Evolutionary conservation across 208 protist genomes (phyloP).

Genomic region (Leishmania guyanensis): DNA sequence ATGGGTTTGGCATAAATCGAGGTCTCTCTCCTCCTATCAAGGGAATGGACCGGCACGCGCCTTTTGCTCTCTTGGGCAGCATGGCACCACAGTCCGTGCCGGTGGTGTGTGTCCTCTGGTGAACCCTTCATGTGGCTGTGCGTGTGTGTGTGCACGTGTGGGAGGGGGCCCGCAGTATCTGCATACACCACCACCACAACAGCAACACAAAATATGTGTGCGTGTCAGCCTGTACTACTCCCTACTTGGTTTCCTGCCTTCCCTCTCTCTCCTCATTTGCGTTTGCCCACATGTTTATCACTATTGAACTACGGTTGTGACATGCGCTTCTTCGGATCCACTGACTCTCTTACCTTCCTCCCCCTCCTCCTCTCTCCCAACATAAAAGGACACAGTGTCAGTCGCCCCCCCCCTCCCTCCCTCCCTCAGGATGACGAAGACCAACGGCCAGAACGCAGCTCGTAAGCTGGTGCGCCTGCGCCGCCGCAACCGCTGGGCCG

Average conservation of each 20-base stretch:
- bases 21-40: too few species aligned
- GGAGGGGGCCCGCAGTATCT: neutral
- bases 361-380: neutral
- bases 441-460: slow-evolving; percentile 96
- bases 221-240: neutral
- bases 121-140: too few species aligned
- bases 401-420: neutral
- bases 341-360: neutral
- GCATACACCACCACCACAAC: neutral
- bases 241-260: neutral
- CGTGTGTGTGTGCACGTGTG: neutral
- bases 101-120: too few species aligned
- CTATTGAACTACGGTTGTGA: neutral
- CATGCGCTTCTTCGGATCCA: neutral
- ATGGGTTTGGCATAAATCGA: too few species aligned
- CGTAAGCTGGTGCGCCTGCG: slow-evolving; percentile 96
- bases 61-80: too few species aligned
- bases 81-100: too few species aligned
- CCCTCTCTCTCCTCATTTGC: neutral
- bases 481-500: slow-evolving; percentile 96
- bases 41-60: too few species aligned
- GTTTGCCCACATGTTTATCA: neutral
- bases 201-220: neutral
- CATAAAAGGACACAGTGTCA: neutral
- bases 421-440: slow-evolving; percentile 89